Conservation (phyloP, 441 rosid genomes). For the Isatis lusitanica region DNA sequence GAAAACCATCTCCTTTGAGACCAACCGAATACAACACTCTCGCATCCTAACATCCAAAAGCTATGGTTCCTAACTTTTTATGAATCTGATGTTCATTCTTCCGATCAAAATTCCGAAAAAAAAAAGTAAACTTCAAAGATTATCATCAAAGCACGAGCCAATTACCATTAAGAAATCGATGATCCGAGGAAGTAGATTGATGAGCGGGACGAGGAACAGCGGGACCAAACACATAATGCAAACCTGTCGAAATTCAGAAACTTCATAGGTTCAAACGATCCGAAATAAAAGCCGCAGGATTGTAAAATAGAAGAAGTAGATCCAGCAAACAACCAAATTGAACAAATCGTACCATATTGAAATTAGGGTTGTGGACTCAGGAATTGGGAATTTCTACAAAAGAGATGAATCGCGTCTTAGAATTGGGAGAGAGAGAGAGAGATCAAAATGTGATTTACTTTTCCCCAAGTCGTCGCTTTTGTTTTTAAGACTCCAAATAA, state of each 20-base stretch:
- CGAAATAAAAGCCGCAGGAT: neutral
- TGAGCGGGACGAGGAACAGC: constrained; percentile 79
- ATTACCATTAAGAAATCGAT: constrained; percentile 64
- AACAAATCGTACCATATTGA: constrained; percentile 28
- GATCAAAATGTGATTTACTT: neutral
- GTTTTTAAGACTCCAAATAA: neutral
- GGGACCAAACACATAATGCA: constrained; percentile 85
- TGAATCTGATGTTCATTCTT: neutral
- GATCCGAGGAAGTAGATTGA: constrained; percentile 72
- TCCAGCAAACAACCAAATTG: neutral
- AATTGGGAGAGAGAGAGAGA: neutral
- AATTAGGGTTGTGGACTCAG: constrained; percentile 19
- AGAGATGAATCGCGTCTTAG: constrained; percentile 2
- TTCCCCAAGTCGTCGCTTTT: constrained; percentile 10
- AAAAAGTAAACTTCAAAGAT: neutral
- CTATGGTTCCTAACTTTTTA: neutral
- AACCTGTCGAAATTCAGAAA: constrained; percentile 46
- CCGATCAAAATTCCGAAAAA: neutral
- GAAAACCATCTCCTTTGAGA: neutral
- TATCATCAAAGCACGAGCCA: neutral
- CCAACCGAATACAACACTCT: neutral
- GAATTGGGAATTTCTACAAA: constrained; percentile 16
- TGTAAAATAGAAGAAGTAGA: neutral
- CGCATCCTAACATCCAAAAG: neutral
- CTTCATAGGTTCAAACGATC: constrained; percentile 12